These are phyloP conservation scores for Diplotaxis tenuifolia DNA, from an alignment of 345 rosid genomes.

Conservation along the genomic window DNA sequence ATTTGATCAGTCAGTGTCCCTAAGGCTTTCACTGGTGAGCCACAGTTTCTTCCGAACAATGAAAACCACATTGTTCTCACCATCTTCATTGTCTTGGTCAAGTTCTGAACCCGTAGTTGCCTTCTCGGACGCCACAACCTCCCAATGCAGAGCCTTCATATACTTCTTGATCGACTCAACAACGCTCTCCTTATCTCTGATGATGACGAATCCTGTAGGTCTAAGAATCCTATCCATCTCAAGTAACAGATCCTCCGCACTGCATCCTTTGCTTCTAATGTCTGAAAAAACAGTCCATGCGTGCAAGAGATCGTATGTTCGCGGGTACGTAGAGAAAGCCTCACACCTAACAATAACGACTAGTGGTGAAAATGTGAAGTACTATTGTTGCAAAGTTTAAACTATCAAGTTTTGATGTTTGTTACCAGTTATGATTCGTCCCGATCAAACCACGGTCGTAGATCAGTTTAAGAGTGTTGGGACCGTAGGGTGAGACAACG, in stretches of 20 bases:
- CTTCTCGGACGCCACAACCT: constrained; percentile 49
- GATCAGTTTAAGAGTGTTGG: constrained; percentile 74
- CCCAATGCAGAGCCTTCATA: constrained; percentile 78
- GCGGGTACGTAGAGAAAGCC: constrained; percentile 83
- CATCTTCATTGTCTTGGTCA: constrained; percentile 57
- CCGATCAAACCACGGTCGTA: constrained; percentile 92
- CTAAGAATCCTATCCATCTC: constrained; percentile 97
- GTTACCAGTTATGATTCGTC: constrained; percentile 79
- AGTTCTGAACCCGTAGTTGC: constrained; percentile 36
- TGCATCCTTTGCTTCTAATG: constrained; percentile 67
- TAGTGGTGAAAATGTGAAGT: background rate
- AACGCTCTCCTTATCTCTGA: constrained; percentile 64
- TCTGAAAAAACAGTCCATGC: constrained; percentile 74
- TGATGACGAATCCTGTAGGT: constrained; percentile 73
- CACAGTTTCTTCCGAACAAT: constrained; percentile 76
- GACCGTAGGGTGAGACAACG: constrained; percentile 75
- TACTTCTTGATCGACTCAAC: constrained; percentile 69
- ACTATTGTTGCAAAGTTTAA: background rate
- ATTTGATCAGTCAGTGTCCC: constrained; percentile 49
- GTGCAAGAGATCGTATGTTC: constrained; percentile 88
- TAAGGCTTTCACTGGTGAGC: constrained; percentile 78
- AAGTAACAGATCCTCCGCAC: constrained; percentile 69
- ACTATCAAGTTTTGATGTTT: background rate
- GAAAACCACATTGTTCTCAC: constrained; percentile 42
- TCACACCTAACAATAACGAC: constrained; percentile 65